A percentile compares a stretch with the other conserved stretches of the same genome.
These are phyloP conservation scores for Pisolithus thermaeus DNA, from an alignment of 1,284 basidiomycete genomes.

Conservation along the genomic window DNA sequence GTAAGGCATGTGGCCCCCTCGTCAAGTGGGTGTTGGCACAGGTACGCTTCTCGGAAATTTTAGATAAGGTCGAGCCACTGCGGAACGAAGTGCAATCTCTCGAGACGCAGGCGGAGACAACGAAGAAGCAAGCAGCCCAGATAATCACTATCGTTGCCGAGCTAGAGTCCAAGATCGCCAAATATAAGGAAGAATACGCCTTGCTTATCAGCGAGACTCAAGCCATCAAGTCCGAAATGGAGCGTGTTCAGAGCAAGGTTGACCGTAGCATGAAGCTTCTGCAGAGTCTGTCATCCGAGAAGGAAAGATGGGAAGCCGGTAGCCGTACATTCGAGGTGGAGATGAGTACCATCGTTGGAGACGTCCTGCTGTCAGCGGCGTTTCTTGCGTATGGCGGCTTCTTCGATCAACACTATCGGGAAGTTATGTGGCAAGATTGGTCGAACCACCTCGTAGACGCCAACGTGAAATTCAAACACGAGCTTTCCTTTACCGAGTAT, in stretches of 20 bases:
- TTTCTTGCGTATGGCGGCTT: constrained; percentile 98
- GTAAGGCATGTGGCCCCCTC: constrained; percentile 95
- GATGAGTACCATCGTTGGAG: constrained; percentile 98
- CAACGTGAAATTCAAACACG: constrained; percentile 89
- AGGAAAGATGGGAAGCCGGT: constrained; percentile 90
- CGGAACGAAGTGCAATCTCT: constrained; percentile 94
- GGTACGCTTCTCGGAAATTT: constrained; percentile 94
- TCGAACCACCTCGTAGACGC: constrained; percentile 82
- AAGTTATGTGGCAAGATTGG: constrained; percentile 97
- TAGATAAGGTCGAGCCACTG: constrained; percentile 96
- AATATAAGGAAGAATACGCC: constrained; percentile 98
- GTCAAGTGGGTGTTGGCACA: constrained; percentile 99
- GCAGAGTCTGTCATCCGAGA: constrained; percentile 92
- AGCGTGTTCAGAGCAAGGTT: constrained; percentile 94
- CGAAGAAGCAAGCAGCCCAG: constrained; percentile 85
- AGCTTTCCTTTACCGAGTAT: constrained; percentile 92
- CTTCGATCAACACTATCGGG: constrained; percentile 98
- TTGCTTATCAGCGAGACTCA: constrained; percentile 96
- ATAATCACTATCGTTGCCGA: constrained; percentile 93
- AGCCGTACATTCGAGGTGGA: constrained; percentile 96
- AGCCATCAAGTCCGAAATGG: constrained; percentile 97
- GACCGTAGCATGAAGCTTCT: constrained; percentile 95
- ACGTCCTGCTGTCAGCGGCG: constrained; percentile 92
- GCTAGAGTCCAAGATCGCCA: constrained; percentile 88
- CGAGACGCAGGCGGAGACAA: constrained; percentile 87